Percentiles rank a stretch among this genome's conserved stretches.
Conservation (phyloP, 2,329 filamentous ascomycete genomes). For the Clonostachys rhizophaga region DNA sequence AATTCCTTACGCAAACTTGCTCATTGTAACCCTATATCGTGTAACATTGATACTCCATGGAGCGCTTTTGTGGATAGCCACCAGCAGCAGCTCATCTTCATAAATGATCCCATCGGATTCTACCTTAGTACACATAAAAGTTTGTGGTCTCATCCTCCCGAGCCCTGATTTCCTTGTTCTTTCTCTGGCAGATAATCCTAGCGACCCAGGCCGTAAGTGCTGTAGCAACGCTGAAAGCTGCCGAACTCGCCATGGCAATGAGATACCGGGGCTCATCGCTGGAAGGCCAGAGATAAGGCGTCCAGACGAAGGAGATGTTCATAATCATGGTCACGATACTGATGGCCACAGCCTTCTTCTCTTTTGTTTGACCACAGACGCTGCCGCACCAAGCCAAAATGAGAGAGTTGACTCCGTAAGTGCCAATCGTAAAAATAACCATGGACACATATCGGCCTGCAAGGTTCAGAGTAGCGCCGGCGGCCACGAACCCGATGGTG, state of each 20-base stretch:
- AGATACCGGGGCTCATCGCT: conserved; percentile 32
- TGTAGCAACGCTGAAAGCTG: conserved; percentile 25
- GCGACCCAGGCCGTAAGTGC: conserved; percentile 28
- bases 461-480: conserved; percentile 12
- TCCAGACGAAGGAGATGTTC: conserved; percentile 39
- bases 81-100: not conserved
- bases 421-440: conserved; percentile 13
- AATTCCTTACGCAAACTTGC: too few relatives aligned
- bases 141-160: conserved; percentile 13
- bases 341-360: conserved; percentile 34
- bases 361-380: conserved; percentile 30
- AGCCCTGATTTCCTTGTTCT: conserved; percentile 22
- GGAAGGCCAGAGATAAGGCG: conserved; percentile 35
- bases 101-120: conserved; percentile 10
- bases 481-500: conserved; percentile 26
- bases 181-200: conserved; percentile 24
- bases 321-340: conserved; percentile 36
- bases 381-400: conserved; percentile 30
- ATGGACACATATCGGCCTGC: conserved; percentile 13
- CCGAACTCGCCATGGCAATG: conserved; percentile 26
- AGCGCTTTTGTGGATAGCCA: too few relatives aligned
- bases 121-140: conserved; percentile 14
- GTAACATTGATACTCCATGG: too few relatives aligned
- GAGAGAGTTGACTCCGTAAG: conserved; percentile 28
- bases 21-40: too few relatives aligned